Evolutionary conservation across 1,139 yeast genomes (phyloP).

Genomic region (Kazachstania sp.): DNA sequence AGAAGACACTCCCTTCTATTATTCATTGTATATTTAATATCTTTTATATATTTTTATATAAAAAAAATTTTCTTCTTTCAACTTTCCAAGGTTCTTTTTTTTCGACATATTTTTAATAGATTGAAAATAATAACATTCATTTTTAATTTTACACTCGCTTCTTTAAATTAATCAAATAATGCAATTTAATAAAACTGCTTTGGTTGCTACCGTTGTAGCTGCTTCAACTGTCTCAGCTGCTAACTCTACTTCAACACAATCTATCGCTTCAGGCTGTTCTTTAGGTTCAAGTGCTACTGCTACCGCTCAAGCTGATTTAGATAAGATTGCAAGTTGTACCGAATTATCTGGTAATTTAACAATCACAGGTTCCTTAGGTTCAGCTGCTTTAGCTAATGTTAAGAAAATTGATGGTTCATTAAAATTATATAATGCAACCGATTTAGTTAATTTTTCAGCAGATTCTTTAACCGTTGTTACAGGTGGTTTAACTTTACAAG

Average conservation of each 20-base stretch:
- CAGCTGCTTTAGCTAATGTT: conserved; percentile 51
- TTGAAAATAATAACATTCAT: no score
- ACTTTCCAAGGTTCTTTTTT: no score
- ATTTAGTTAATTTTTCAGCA: conserved; percentile 59
- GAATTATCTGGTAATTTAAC: conserved; percentile 75
- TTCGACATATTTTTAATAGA: no score
- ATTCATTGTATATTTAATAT: no score
- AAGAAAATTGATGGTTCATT: conserved; percentile 73
- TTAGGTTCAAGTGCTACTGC: conserved; percentile 54
- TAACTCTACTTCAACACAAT: conserved; percentile 32
- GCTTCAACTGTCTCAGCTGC: conserved; percentile 25
- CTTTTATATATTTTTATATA: no score
- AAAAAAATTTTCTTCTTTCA: no score
- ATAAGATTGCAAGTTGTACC: conserved; percentile 61
- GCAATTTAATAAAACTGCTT: conserved; percentile 23
- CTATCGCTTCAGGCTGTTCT: conserved; percentile 35
- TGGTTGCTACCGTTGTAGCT: conserved; percentile 40
- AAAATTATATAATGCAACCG: conserved; percentile 54
- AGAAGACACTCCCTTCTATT: no score
- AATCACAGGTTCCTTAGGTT: conserved; percentile 53
- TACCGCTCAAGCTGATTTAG: conserved; percentile 72
- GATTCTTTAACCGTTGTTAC: conserved; percentile 69
- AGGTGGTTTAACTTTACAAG: conserved; percentile 55
- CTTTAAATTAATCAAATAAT: not conserved
- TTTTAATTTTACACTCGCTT: no score